phyloP scores from a whole-genome alignment of 257 asterid species.

The Ophiorrhiza pumila region DNA sequence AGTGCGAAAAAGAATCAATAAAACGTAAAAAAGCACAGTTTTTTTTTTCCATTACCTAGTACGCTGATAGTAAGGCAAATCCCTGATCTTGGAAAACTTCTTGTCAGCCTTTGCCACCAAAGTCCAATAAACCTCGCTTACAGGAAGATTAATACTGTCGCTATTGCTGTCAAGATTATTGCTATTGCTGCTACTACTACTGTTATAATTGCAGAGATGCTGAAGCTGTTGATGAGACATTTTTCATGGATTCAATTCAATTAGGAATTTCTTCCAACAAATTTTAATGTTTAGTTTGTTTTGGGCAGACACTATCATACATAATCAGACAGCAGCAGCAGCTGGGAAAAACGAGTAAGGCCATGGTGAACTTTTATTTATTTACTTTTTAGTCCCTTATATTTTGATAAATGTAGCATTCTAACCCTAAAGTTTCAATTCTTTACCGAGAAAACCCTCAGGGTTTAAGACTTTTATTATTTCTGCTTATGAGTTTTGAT shows the following conservation, averaged over 20 bases:
- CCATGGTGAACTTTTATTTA: background rate
- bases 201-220: slow-evolving; percentile 17
- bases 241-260: slow-evolving; percentile 19
- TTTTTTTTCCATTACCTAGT: slow-evolving; percentile 45
- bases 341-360: background rate
- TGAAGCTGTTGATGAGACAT: slow-evolving; percentile 66
- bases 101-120: slow-evolving; percentile 96
- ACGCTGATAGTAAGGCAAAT: slow-evolving; percentile 87
- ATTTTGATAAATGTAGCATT: background rate
- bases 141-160: slow-evolving; percentile 44
- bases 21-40: background rate
- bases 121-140: slow-evolving; percentile 81
- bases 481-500: too few relatives aligned
- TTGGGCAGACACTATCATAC: background rate
- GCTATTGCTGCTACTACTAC: slow-evolving; percentile 18
- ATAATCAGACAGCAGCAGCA: background rate
- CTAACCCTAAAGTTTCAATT: background rate
- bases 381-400: background rate
- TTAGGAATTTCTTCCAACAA: background rate
- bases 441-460: background rate
- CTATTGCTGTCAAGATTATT: slow-evolving; percentile 16
- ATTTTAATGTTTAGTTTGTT: background rate
- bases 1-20: background rate
- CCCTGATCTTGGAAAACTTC: slow-evolving; percentile 94
- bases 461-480: too few relatives aligned